Percentiles rank a stretch among this genome's conserved stretches.
phyloP scores from a whole-genome alignment of 1,284 basidiomycete genomes.

The Malassezia psittaci region DNA sequence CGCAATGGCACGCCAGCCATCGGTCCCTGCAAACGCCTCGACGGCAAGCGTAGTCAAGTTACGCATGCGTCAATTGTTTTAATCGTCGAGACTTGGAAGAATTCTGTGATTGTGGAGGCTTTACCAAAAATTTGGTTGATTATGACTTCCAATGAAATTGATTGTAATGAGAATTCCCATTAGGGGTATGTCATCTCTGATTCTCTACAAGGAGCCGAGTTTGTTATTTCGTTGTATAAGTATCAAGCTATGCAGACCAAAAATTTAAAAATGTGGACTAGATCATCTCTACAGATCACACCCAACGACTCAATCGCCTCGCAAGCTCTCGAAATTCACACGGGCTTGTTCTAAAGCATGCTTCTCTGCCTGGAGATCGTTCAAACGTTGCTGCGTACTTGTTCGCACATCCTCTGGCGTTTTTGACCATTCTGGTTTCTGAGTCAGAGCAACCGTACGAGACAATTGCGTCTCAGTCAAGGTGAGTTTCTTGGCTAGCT shows the following conservation, averaged over 20 bases:
- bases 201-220: too few species aligned
- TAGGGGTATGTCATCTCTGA: too few species aligned
- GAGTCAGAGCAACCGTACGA: slow-evolving; percentile 27
- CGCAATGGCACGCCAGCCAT: slow-evolving; percentile 12
- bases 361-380: slow-evolving; percentile 29
- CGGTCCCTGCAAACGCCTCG: not conserved
- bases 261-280: too few species aligned
- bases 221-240: too few species aligned
- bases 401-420: slow-evolving; percentile 39
- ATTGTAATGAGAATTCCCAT: too few species aligned
- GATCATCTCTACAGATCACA: too few species aligned
- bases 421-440: slow-evolving; percentile 35
- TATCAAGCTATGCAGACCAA: too few species aligned
- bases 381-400: slow-evolving; percentile 27
- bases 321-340: slow-evolving; percentile 37
- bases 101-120: too few species aligned
- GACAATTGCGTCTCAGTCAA: slow-evolving; percentile 30
- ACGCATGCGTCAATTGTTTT: slow-evolving; percentile 1
- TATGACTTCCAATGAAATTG: too few species aligned
- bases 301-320: not conserved
- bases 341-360: slow-evolving; percentile 30
- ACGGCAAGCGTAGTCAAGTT: slow-evolving; percentile 10
- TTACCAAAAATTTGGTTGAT: too few species aligned
- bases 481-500: slow-evolving; percentile 42
- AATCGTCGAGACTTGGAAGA: not conserved